Conservation (phyloP, 805 yeast species). For the Schwanniomyces yamadae region DNA sequence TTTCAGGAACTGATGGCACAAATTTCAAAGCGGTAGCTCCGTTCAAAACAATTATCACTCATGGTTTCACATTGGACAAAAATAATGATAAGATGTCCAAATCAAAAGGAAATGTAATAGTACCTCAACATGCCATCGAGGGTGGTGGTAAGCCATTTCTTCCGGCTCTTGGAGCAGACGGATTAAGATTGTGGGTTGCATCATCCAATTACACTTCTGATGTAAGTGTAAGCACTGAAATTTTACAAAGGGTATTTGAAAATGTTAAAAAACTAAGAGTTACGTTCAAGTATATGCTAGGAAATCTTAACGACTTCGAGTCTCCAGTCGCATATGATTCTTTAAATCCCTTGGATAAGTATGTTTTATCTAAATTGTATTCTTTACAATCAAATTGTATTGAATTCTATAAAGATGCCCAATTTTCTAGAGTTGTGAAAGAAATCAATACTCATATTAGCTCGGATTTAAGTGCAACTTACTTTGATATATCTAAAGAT, state of each 20-base stretch:
- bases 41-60: conserved; percentile 75
- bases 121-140: conserved; percentile 64
- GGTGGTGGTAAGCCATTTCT: conserved; percentile 48
- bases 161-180: conserved; percentile 83
- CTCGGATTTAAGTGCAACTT: conserved; percentile 72
- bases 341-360: conserved; percentile 54
- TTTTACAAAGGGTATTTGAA: conserved; percentile 74
- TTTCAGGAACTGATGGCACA: conserved; percentile 43
- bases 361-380: conserved; percentile 55
- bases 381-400: conserved; percentile 43
- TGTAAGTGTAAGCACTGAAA: conserved; percentile 68
- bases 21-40: conserved; percentile 49
- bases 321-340: conserved; percentile 36
- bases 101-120: conserved; percentile 78
- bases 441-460: conserved; percentile 71
- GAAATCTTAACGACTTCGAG: conserved; percentile 57
- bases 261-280: conserved; percentile 77
- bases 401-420: conserved; percentile 52
- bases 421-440: conserved; percentile 70
- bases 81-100: conserved; percentile 91
- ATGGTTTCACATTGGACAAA: conserved; percentile 89
- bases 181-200: conserved; percentile 87
- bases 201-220: conserved; percentile 85
- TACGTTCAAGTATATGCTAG: conserved; percentile 77
- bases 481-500: conserved; percentile 86